phyloP scores from a whole-genome alignment of 148 eudicot genomes.

The Talinum fruticosum region DNA sequence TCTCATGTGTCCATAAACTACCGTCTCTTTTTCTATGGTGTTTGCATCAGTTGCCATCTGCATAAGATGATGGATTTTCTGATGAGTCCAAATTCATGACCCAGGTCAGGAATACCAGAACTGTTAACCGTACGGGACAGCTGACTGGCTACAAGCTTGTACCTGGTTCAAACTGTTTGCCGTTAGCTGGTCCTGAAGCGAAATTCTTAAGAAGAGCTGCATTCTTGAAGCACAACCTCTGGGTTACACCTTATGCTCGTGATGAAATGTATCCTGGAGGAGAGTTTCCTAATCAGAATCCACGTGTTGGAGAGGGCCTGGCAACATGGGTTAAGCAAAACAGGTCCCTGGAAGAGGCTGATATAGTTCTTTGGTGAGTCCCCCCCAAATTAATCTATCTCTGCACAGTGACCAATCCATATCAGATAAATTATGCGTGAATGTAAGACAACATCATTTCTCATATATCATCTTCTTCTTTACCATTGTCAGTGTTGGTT shows the following conservation, averaged over 20 bases:
- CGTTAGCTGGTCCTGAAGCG: conserved; percentile 55
- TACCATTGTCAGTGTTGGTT: background rate
- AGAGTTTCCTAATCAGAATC: conserved; percentile 97
- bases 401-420: background rate
- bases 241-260: conserved; percentile 79
- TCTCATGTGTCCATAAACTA: background rate
- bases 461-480: background rate
- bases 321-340: conserved; percentile 3
- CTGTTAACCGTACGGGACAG: conserved; percentile 88
- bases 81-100: conserved; percentile 11
- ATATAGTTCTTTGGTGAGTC: background rate
- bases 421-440: background rate
- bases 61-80: background rate
- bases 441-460: background rate
- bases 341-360: conserved; percentile 4
- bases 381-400: background rate
- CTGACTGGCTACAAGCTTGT: conserved; percentile 92
- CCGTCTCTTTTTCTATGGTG: background rate
- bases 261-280: conserved; percentile 92
- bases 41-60: background rate
- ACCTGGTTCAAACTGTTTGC: conserved; percentile 36
- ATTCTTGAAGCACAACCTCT: conserved; percentile 92
- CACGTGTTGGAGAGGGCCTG: conserved; percentile 86
- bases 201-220: conserved; percentile 92
- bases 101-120: conserved; percentile 92